Conservation (phyloP, 495 filamentous ascomycete species). For the Penicillium cosmopolitanum region DNA sequence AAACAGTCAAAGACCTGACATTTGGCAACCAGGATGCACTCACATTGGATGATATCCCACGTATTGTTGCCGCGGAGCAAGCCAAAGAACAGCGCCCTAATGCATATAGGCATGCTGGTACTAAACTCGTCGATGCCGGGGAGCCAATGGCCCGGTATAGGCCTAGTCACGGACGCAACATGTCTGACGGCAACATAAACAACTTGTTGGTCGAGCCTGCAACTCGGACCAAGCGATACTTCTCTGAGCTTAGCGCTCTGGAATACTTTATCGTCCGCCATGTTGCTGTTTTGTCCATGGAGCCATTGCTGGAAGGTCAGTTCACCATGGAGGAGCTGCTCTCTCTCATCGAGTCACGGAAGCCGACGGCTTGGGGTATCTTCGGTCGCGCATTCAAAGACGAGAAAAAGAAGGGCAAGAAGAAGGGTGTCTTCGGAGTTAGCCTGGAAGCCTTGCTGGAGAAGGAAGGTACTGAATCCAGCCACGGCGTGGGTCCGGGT, state of each 20-base stretch:
- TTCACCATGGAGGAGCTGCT: slow-evolving; percentile 96
- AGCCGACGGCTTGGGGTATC: slow-evolving; percentile 95
- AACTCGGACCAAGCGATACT: slow-evolving; percentile 73
- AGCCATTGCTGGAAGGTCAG: slow-evolving; percentile 84
- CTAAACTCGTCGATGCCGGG: slow-evolving; percentile 65
- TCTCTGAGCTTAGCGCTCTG: slow-evolving; percentile 92
- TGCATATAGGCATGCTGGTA: slow-evolving; percentile 75
- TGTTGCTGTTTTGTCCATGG: slow-evolving; percentile 93
- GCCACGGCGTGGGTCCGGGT: slow-evolving; percentile 91
- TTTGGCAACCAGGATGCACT: slow-evolving; percentile 90
- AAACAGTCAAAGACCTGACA: slow-evolving; percentile 73
- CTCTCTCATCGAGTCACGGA: slow-evolving; percentile 88
- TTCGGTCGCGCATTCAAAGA: slow-evolving; percentile 96
- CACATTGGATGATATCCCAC: slow-evolving; percentile 95
- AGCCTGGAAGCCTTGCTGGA: slow-evolving; percentile 82
- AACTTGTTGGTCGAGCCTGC: slow-evolving; percentile 29
- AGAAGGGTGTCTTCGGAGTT: slow-evolving; percentile 93
- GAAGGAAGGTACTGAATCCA: slow-evolving; percentile 92
- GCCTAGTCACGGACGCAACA: slow-evolving; percentile 76
- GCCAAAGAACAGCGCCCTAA: slow-evolving; percentile 89
- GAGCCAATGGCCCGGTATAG: slow-evolving; percentile 70
- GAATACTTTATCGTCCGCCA: slow-evolving; percentile 98
- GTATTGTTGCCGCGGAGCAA: slow-evolving; percentile 94
- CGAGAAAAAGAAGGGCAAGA: slow-evolving; percentile 75
- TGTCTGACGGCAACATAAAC: slow-evolving; percentile 67